These are phyloP conservation scores for Austroboletus olivaceoglutinosus DNA, from an alignment of 1,284 basidiomycete species.

Conservation along the genomic window DNA sequence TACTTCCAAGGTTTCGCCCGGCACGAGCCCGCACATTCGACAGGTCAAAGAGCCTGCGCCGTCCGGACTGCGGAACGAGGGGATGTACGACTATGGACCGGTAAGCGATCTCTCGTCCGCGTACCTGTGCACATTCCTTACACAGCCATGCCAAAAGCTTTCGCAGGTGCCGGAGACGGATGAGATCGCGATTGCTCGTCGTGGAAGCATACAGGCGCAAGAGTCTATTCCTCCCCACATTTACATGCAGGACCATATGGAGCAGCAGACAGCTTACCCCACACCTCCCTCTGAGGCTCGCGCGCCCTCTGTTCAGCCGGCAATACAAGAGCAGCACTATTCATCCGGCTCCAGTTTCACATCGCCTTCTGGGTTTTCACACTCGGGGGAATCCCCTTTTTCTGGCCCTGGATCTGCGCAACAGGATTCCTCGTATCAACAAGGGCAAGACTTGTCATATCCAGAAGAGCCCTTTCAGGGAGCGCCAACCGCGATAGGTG, in stretches of 20 bases:
- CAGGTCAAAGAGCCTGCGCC: slow-evolving; percentile 29
- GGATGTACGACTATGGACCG: slow-evolving; percentile 25
- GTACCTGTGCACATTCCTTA: background rate
- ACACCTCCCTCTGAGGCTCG: slow-evolving; percentile 20
- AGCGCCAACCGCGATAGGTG: slow-evolving; percentile 9
- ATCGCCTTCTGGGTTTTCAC: slow-evolving; percentile 12
- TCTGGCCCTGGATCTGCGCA: slow-evolving; percentile 11
- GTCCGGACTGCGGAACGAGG: slow-evolving; percentile 26
- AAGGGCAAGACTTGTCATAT: slow-evolving; percentile 18
- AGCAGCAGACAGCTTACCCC: slow-evolving; percentile 17
- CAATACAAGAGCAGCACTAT: slow-evolving; percentile 21
- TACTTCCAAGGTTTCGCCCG: slow-evolving; percentile 43
- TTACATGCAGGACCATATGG: slow-evolving; percentile 21
- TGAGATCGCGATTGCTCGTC: slow-evolving; percentile 24
- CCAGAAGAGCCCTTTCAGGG: slow-evolving; percentile 20
- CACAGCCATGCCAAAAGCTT: slow-evolving; percentile 16
- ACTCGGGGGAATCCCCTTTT: slow-evolving; percentile 22
- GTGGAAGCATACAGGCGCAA: slow-evolving; percentile 25
- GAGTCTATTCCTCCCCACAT: slow-evolving; percentile 19
- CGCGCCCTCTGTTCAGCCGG: slow-evolving; percentile 13
- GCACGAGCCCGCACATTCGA: slow-evolving; percentile 38
- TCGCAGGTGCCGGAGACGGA: slow-evolving; percentile 26
- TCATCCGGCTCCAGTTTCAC: slow-evolving; percentile 16
- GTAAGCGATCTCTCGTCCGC: slow-evolving; percentile 12
- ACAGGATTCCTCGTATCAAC: slow-evolving; percentile 14